Evolutionary conservation across 164 flowering plant genomes (phyloP).

Genomic region (Nymphaea colorata): DNA sequence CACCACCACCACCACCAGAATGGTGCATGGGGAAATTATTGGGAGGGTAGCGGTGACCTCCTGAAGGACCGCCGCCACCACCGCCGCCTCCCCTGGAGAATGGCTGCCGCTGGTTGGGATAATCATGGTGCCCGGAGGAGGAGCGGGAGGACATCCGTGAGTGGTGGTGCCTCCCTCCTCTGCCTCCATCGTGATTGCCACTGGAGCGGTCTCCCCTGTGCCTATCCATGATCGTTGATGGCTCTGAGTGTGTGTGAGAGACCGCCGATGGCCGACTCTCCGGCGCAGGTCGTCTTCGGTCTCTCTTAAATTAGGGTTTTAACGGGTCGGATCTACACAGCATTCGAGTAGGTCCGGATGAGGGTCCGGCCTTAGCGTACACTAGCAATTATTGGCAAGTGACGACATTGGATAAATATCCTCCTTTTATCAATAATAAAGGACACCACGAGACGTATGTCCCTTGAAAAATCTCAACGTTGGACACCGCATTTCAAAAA

Average conservation of each 20-base stretch:
- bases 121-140: neutral
- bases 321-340: neutral
- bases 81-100: constrained; percentile 1
- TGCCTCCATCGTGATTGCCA: neutral
- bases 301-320: neutral
- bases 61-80: neutral
- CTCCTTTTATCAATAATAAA: no score
- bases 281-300: neutral
- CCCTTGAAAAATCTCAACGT: no score
- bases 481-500: no score
- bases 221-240: constrained; percentile 1
- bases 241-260: neutral
- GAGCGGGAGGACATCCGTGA: constrained; percentile 2
- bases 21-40: neutral
- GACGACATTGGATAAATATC: no score
- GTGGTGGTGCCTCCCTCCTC: neutral
- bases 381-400: no score
- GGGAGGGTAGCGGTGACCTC: neutral
- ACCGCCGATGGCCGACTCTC: neutral
- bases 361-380: no score
- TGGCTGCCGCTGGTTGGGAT: neutral
- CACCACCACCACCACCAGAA: constrained; percentile 1
- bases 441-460: no score
- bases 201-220: constrained; percentile 7
- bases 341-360: no score